Evolutionary conservation across 257 asterid genomes (phyloP).

Genomic region (Henckelia pumila): DNA sequence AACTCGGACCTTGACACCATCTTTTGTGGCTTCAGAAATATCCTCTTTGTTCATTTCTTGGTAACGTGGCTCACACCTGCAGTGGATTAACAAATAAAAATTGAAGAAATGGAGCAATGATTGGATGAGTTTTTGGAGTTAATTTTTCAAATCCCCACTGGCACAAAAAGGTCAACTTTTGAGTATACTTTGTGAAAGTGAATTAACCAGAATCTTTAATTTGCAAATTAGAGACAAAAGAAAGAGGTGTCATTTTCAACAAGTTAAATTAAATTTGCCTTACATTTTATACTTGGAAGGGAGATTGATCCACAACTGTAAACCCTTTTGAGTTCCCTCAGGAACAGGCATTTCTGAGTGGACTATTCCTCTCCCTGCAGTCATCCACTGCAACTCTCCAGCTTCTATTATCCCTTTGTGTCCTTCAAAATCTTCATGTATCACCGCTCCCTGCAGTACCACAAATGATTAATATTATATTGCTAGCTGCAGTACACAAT

Average conservation of each 20-base stretch:
- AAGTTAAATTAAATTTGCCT: slow-evolving; percentile 5
- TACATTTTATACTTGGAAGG: slow-evolving; percentile 74
- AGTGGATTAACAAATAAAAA: no score
- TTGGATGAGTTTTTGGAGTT: not conserved
- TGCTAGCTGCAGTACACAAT: no score
- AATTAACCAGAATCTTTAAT: no score
- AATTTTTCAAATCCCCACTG: not conserved
- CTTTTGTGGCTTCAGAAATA: slow-evolving; percentile 56
- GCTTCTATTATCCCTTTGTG: slow-evolving; percentile 76
- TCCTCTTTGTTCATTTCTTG: slow-evolving; percentile 70
- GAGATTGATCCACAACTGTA: slow-evolving; percentile 89
- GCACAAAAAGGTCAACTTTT: not conserved
- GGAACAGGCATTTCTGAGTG: slow-evolving; percentile 94
- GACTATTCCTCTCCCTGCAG: slow-evolving; percentile 93
- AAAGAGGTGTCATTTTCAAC: not conserved
- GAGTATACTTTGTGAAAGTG: not conserved
- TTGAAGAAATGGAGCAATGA: not conserved
- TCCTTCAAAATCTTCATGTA: slow-evolving; percentile 85
- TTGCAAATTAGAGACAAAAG: no score
- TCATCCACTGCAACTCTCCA: slow-evolving; percentile 97
- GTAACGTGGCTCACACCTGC: slow-evolving; percentile 81
- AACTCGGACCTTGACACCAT: slow-evolving; percentile 63
- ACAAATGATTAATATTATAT: no score
- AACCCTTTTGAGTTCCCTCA: slow-evolving; percentile 73
- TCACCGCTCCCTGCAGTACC: slow-evolving; percentile 80